Evolutionary conservation across 306 rosid genomes (phyloP).

Genomic region (Fagus sylvatica): DNA sequence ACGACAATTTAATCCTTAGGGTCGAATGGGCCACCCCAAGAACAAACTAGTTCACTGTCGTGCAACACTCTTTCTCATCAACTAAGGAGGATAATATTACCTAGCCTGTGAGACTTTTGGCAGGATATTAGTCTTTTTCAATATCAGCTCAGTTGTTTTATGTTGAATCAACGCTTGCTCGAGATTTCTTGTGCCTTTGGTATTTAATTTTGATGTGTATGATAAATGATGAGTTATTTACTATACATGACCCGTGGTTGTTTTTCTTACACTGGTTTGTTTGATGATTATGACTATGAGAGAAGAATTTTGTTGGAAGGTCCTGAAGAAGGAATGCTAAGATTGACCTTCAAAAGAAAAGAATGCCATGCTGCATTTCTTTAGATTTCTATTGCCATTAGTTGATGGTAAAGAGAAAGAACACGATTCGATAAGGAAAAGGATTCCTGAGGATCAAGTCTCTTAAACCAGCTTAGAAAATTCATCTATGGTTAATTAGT

Average conservation of each 20-base stretch:
- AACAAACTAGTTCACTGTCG: slow-evolving; percentile 35
- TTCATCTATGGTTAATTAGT: no score
- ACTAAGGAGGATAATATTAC: slow-evolving; percentile 5
- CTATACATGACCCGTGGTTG: background rate
- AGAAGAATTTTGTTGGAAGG: background rate
- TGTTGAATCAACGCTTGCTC: background rate
- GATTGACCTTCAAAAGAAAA: no score
- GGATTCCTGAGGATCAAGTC: no score
- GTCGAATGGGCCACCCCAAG: slow-evolving; percentile 76
- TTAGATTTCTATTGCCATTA: no score
- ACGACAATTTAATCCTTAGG: slow-evolving; percentile 73
- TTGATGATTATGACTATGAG: background rate
- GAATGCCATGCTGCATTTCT: no score
- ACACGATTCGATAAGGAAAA: no score
- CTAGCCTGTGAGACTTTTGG: background rate
- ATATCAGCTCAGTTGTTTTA: background rate
- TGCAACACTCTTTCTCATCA: background rate
- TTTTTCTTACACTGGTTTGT: background rate
- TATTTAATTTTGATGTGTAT: background rate
- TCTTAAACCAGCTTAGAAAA: no score
- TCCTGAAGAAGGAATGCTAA: no score
- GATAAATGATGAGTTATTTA: background rate
- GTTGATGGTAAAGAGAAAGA: no score
- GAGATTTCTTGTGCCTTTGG: slow-evolving; percentile 5
- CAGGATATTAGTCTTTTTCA: slow-evolving; percentile 1